Evolutionary conservation across 805 yeast genomes (phyloP), one percentile per base, ranked within the genome.

Genomic region (Starmerella ratchasimensis): DNA sequence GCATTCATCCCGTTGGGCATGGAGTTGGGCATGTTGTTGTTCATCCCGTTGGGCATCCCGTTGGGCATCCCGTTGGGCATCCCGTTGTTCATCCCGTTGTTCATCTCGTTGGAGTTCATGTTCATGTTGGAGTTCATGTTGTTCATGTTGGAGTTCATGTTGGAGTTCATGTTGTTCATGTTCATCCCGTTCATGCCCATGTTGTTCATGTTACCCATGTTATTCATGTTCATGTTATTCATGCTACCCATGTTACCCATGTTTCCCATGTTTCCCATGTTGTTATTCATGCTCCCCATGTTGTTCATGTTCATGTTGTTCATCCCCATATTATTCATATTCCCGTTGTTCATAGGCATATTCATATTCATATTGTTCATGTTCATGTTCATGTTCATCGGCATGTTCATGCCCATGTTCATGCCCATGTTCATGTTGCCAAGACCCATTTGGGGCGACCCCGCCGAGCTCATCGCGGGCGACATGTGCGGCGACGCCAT

Each of bases 401-500:
- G n/a, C n/a, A n/a, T n/a, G n/a, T n/a, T 10, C 28, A 25, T 25
- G 28, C 14, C 15, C 28, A 25, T 13, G n/a, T 13, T 7, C 28
- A 25, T 25, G 15, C n/a, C 15, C 28, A 25, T 25, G 7, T 13
- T 13, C 28, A 13, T 13, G 28, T 13, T 19, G 23, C n/a, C n/a
- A n/a, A 29, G 17, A 8, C 16, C 32, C 32, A 29, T 29, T 11
- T 17, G 32, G 10, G 32, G 32, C 32, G 32, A 29, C 18, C 14
- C 8, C 14, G n/a, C 5, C 31, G 28, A 26, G 14, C 14, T 26
- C 28, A 26, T 7, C 28, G 28, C 8, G 13, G 28, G n/a, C 15
- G 32, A 17, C 9, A 29, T 13, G 9, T 29, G 32, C 21, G 32
- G 23, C 23, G 32, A 17, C 15, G 11, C n/a, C 10, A 18, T 4